Conservation (phyloP, 2,329 filamentous ascomycete species). For the Bretziella fagacearum region DNA sequence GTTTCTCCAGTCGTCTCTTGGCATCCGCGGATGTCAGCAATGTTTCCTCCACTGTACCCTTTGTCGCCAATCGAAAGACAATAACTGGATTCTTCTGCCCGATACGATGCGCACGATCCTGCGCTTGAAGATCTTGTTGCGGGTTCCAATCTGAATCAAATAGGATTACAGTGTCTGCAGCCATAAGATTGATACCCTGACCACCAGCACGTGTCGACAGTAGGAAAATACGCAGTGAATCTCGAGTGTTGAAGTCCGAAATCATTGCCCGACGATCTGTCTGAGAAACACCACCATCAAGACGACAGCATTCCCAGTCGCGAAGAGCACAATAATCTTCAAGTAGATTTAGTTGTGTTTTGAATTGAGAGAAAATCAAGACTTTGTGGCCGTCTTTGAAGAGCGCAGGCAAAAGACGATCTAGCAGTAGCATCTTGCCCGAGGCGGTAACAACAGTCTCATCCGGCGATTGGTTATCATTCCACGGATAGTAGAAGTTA, state of each 20-base stretch:
- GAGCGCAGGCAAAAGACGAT: conserved; percentile 63
- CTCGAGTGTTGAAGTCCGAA: conserved; percentile 50
- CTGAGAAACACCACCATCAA: conserved; percentile 76
- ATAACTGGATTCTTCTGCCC: conserved; percentile 85
- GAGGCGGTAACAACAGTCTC: conserved; percentile 72
- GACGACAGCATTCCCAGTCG: conserved; percentile 67
- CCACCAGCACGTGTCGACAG: conserved; percentile 83
- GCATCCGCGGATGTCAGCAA: conserved; percentile 76
- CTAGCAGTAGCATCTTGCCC: conserved; percentile 89
- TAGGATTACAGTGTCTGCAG: conserved; percentile 80
- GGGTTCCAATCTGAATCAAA: conserved; percentile 89
- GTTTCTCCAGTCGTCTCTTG: conserved; percentile 79
- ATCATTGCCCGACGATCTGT: conserved; percentile 54
- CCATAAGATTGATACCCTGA: conserved; percentile 85
- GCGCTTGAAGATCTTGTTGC: conserved; percentile 89
- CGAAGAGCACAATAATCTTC: conserved; percentile 78
- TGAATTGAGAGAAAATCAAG: conserved; percentile 93
- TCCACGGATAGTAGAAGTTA: conserved; percentile 92
- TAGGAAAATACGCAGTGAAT: conserved; percentile 58
- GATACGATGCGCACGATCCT: conserved; percentile 88
- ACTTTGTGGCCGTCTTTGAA: conserved; percentile 70
- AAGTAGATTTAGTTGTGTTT: conserved; percentile 79
- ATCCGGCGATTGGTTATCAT: conserved; percentile 45
- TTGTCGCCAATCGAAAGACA: conserved; percentile 84
- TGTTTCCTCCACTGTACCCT: conserved; percentile 79